Evolutionary conservation across 768 basidiomycete species (phyloP).

Genomic region (Fomitopsis pulvina): DNA sequence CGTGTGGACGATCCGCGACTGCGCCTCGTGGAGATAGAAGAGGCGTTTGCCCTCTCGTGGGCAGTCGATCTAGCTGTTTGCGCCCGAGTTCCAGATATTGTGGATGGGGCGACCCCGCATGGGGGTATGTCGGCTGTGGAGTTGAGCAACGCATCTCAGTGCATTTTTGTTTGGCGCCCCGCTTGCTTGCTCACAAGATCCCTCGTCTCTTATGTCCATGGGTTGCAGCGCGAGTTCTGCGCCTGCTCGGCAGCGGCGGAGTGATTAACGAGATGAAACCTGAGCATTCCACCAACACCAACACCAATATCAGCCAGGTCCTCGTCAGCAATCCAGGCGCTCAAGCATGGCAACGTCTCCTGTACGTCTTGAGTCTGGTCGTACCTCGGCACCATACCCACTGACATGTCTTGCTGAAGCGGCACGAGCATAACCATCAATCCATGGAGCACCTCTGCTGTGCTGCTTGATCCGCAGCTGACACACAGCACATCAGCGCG

Average conservation of each 20-base stretch:
- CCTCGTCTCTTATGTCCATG: no score
- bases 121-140: no score
- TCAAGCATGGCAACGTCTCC: neutral
- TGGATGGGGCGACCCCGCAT: no score
- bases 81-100: slow-evolving; percentile 3
- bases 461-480: slow-evolving; percentile 3
- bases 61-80: slow-evolving; percentile 3
- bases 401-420: neutral
- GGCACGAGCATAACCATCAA: neutral
- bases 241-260: neutral
- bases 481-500: slow-evolving; percentile 1
- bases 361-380: neutral
- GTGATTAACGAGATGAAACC: slow-evolving; percentile 1
- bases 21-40: slow-evolving; percentile 4
- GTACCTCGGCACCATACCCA: neutral
- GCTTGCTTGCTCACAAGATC: neutral
- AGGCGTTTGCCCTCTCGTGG: neutral
- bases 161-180: neutral
- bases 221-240: no score
- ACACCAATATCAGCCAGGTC: neutral
- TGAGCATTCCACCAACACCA: slow-evolving; percentile 1
- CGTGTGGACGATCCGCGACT: slow-evolving; percentile 3
- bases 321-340: neutral
- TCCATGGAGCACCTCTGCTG: slow-evolving; percentile 4
- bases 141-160: slow-evolving; percentile 5